These are phyloP conservation scores for Trichophyton rubrum DNA, from an alignment of 2,329 filamentous ascomycete genomes.

Conservation along the genomic window DNA sequence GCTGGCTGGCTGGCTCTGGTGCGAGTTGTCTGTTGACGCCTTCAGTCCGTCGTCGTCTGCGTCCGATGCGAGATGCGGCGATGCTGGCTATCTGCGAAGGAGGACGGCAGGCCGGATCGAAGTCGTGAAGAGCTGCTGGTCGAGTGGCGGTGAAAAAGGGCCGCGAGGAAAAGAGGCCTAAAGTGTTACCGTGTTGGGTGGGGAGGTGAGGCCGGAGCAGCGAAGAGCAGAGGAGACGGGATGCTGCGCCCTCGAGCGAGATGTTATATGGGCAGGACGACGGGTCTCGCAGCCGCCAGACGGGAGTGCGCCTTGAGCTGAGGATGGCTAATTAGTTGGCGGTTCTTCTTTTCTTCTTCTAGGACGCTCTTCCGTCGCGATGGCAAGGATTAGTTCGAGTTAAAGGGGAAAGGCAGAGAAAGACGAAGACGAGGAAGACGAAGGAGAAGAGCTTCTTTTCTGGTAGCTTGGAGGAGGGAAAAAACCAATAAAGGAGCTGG, in stretches of 20 bases:
- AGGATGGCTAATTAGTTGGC: background rate
- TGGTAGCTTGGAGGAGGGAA: background rate
- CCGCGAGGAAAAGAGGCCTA: background rate
- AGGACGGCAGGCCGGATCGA: background rate
- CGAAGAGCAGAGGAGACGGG: background rate
- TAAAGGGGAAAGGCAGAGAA: background rate
- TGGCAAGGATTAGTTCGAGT: background rate
- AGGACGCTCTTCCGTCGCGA: background rate
- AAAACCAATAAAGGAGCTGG: background rate
- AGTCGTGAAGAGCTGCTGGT: background rate
- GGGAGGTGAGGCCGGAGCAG: background rate
- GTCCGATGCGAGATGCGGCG: too few relatives aligned
- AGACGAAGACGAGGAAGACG: background rate
- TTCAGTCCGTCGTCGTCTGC: background rate
- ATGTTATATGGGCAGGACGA: background rate
- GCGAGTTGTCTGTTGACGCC: background rate
- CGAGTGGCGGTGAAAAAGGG: conserved; percentile 1
- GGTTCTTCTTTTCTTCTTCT: background rate
- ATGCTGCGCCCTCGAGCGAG: background rate
- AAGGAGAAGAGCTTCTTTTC: background rate
- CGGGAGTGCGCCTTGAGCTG: background rate
- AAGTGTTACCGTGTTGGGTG: background rate
- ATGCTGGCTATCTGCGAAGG: background rate
- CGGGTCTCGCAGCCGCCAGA: background rate
- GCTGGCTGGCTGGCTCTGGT: background rate